A percentile compares a stretch with the other conserved stretches of the same genome.
These are phyloP conservation scores for Phytophthora idaei DNA, from an alignment of 352 stramenopile genomes.

Conservation along the genomic window DNA sequence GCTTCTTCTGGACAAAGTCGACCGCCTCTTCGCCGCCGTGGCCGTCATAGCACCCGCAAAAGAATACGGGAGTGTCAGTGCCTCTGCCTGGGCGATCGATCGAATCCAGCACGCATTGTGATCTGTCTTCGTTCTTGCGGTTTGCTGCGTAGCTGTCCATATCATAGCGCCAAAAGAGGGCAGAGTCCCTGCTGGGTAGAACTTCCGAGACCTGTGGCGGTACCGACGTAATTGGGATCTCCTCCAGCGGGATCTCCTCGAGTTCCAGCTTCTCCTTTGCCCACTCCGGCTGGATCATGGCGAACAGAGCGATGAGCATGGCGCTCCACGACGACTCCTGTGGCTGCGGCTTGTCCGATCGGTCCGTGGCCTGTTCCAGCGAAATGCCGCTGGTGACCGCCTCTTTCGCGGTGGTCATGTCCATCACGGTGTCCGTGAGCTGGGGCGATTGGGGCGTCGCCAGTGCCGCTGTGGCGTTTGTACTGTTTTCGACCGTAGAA, in stretches of 20 bases:
- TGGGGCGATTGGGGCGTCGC: slow-evolving; percentile 9
- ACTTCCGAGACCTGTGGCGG: slow-evolving; percentile 62
- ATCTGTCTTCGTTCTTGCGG: slow-evolving; percentile 67
- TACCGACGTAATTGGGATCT: slow-evolving; percentile 54
- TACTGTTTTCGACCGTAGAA: slow-evolving; percentile 17
- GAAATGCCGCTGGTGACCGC: slow-evolving; percentile 1
- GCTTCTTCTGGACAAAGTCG: slow-evolving; percentile 68
- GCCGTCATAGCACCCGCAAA: slow-evolving; percentile 77
- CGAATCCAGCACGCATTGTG: slow-evolving; percentile 57
- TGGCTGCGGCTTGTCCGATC: slow-evolving; percentile 10
- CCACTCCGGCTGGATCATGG: slow-evolving; percentile 66
- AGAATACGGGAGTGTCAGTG: slow-evolving; percentile 48
- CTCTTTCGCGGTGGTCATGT: slow-evolving; percentile 8
- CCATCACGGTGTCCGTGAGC: slow-evolving; percentile 4
- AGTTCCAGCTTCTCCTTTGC: slow-evolving; percentile 47
- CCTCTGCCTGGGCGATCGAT: slow-evolving; percentile 26
- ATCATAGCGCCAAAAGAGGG: slow-evolving; percentile 68
- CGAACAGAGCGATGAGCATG: slow-evolving; percentile 63
- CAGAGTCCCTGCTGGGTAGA: slow-evolving; percentile 37
- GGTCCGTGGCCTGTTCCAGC: slow-evolving; percentile 9
- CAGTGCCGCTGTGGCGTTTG: slow-evolving; percentile 10
- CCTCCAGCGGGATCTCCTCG: slow-evolving; percentile 50
- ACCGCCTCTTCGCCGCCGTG: slow-evolving; percentile 69
- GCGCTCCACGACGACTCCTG: slow-evolving; percentile 51
- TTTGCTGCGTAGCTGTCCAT: slow-evolving; percentile 78